Evolutionary conservation across 1,139 yeast genomes (phyloP).

Genomic region (Waltiozyma solani): DNA sequence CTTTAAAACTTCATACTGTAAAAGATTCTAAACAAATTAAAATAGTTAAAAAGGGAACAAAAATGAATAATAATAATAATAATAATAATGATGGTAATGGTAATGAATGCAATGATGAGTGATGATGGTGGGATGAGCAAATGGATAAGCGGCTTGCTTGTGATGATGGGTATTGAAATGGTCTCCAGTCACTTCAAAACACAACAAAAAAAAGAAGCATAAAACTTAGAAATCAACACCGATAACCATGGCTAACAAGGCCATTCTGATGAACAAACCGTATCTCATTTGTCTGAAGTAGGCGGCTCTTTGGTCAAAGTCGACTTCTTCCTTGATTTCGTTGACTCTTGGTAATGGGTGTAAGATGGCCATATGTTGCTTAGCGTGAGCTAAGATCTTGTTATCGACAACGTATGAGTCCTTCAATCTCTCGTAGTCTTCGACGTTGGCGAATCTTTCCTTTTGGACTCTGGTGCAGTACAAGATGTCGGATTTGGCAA

Average conservation of each 20-base stretch:
- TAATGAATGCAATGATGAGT: too few relatives aligned
- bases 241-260: constrained; percentile 92
- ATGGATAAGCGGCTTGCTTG: too few relatives aligned
- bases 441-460: constrained; percentile 77
- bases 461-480: constrained; percentile 98
- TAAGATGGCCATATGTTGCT: constrained; percentile 98
- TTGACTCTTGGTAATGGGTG: constrained; percentile 97
- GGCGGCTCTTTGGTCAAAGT: constrained; percentile 98
- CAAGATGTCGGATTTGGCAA: constrained; percentile 85
- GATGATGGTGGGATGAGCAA: too few relatives aligned
- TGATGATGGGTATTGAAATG: too few relatives aligned
- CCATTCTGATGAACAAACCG: constrained; percentile 98
- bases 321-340: constrained; percentile 97
- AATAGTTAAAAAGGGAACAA: too few relatives aligned
- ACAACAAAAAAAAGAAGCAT: neutral
- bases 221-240: constrained; percentile 51
- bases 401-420: constrained; percentile 90
- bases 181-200: constrained; percentile 9
- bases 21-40: too few relatives aligned
- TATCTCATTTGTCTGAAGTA: constrained; percentile 99
- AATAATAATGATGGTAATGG: too few relatives aligned
- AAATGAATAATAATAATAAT: too few relatives aligned
- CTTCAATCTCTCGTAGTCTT: constrained; percentile 80
- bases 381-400: constrained; percentile 82
- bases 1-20: too few relatives aligned